These are phyloP conservation scores for Tolypocladium ophioglossoides DNA, from an alignment of 2,329 filamentous ascomycete genomes.

Conservation along the genomic window DNA sequence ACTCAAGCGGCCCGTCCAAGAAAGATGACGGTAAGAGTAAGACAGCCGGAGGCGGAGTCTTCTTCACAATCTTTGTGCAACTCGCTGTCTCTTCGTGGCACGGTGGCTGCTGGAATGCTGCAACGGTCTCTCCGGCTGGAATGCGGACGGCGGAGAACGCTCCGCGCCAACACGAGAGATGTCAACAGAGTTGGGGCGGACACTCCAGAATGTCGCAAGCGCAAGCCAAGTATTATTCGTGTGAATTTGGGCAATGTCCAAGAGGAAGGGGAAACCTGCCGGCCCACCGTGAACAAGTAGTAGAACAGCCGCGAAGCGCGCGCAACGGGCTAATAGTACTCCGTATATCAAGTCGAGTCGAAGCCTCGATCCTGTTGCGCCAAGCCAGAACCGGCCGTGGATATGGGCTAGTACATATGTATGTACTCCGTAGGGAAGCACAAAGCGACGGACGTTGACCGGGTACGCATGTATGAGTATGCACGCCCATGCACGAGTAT, in stretches of 20 bases:
- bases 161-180: neutral
- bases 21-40: neutral
- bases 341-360: neutral
- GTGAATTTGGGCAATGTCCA: neutral
- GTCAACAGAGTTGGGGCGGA: neutral
- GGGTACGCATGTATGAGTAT: conserved; percentile 2
- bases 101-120: neutral
- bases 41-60: neutral
- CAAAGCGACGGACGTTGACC: conserved; percentile 1
- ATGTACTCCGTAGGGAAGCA: neutral
- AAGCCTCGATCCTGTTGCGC: neutral
- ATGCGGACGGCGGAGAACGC: neutral
- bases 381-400: neutral
- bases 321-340: neutral
- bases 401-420: conserved; percentile 3
- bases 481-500: conserved; percentile 2
- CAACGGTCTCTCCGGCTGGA: neutral
- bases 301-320: neutral
- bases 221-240: too few species aligned
- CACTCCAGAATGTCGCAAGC: neutral
- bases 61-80: neutral
- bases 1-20: neutral
- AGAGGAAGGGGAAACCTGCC: neutral
- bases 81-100: neutral
- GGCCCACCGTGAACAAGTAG: neutral